Base-by-base conservation (phyloP, 805 yeast species). In the Metschnikowia arizonensis region DNA sequence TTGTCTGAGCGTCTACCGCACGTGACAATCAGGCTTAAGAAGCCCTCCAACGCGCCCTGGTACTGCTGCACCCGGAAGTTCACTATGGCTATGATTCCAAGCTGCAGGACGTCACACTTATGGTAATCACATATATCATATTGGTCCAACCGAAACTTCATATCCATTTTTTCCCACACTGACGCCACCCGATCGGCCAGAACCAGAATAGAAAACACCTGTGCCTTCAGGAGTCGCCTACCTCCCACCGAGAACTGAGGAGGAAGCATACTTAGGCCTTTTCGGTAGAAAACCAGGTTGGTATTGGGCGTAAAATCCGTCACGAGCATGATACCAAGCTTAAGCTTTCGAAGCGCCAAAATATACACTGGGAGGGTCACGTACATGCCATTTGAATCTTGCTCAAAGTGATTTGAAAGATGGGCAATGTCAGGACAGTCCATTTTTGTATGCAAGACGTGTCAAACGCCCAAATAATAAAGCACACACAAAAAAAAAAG, bases 221-320 rank as follows among this genome's bases (percentile, higher is more conserved):
- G 42, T 7, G 40, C 11, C 17, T 17, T 33, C 4, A 23, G 36
- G 11, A 54, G 30, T 8, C 17, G 25, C 11, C 14, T 12, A 1
- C 31, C 42, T 15, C 48, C 50, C 25, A 52, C 32, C 1, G 17
- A 6, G 21, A 46, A 50, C 17, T 28, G 32, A 2, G 31, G 17
- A 3, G 52, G 55, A 24, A 52, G 35, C 12, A 21, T 19, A 3
- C 19, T 14, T 2, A 44, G 40, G 5, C 23, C 26, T 8, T 37
- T 44, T 7, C 34, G 33, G 14, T 42, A 44, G 34, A 44, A 45
- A 3, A 42, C 47, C 44, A 45, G 45, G 12, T 44, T 47, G 8
- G 34, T 15, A 25, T 48, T 44, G 40, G 42, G 33, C 35, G 57
- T 49, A 33, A 55, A 55, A 26, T 55, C 58, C 5, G 58, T 53